Percentiles rank a stretch among this genome's conserved stretches.
These are phyloP conservation scores for Nitzschia sp. DNA, from an alignment of 108 stramenopile species.

Conservation along the genomic window DNA sequence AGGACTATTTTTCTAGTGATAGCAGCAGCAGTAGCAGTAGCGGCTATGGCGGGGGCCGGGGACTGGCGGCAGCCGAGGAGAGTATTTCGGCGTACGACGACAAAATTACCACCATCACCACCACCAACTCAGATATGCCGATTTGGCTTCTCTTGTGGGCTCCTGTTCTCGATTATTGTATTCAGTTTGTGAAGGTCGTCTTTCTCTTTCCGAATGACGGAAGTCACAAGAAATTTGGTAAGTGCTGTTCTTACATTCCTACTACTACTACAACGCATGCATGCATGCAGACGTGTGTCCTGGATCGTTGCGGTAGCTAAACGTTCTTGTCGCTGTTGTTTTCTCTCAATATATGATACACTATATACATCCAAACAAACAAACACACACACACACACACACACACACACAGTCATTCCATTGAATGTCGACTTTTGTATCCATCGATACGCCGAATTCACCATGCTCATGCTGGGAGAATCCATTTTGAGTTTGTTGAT, in stretches of 20 bases:
- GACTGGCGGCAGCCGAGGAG: not conserved
- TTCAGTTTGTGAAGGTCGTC: not conserved
- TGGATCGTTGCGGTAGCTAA: too few species aligned
- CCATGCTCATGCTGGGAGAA: slow-evolving; percentile 78
- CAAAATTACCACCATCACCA: not conserved
- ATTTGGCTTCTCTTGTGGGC: slow-evolving; percentile 16
- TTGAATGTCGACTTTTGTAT: slow-evolving; percentile 67
- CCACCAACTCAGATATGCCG: not conserved
- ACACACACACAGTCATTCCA: not conserved
- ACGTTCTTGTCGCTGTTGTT: too few species aligned
- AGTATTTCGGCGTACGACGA: not conserved
- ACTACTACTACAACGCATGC: too few species aligned
- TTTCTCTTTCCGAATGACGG: slow-evolving; percentile 36
- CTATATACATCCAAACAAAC: not conserved
- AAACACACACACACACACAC: too few species aligned
- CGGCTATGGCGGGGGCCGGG: not conserved
- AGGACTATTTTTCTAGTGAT: slow-evolving; percentile 1
- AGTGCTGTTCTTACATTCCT: too few species aligned
- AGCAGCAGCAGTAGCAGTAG: not conserved
- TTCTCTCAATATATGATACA: too few species aligned
- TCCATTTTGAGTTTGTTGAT: slow-evolving; percentile 58
- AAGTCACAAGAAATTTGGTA: slow-evolving; percentile 36
- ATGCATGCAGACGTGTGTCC: too few species aligned
- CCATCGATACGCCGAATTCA: slow-evolving; percentile 78
- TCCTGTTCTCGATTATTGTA: not conserved